Percentiles rank a stretch among this genome's conserved stretches.
Evolutionary conservation across 768 basidiomycete genomes (phyloP).

Genomic region (Calocybe gangraenosa): DNA sequence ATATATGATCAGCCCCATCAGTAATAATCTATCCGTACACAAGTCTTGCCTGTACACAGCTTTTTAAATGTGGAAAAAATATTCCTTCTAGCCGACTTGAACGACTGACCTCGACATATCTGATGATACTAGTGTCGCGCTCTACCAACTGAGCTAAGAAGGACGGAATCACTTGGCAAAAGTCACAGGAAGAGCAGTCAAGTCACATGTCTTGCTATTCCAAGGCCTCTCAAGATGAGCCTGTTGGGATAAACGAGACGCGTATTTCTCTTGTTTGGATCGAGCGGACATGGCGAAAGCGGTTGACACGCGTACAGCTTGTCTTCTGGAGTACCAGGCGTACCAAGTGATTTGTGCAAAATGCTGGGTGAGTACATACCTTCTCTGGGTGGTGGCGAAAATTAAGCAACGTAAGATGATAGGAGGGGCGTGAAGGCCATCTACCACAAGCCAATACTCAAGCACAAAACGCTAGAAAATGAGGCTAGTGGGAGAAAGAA

Average conservation of each 20-base stretch:
- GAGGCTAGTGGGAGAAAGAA: conserved; percentile 3
- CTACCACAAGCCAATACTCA: conserved; percentile 44
- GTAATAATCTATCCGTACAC: no score
- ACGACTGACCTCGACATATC: conserved; percentile 11
- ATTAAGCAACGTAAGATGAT: conserved; percentile 89
- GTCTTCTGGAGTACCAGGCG: conserved; percentile 45
- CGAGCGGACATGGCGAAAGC: conserved; percentile 61
- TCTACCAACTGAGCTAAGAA: conserved; percentile 17
- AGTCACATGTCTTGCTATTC: not conserved
- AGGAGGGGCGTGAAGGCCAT: conserved; percentile 71
- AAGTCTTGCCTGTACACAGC: no score
- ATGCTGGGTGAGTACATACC: conserved; percentile 70
- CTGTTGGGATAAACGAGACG: conserved; percentile 86
- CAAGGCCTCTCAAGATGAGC: no score
- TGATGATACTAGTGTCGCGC: conserved; percentile 7
- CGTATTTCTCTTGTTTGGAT: conserved; percentile 85
- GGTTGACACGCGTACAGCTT: conserved; percentile 62
- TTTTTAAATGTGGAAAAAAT: not conserved
- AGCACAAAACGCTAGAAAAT: conserved; percentile 28
- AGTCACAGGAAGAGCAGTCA: not conserved
- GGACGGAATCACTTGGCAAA: not conserved
- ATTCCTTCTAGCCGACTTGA: conserved; percentile 12
- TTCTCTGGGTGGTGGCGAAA: conserved; percentile 70
- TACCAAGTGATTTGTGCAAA: conserved; percentile 80
- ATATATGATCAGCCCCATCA: no score